Evolutionary conservation across 164 flowering plant species (phyloP).

Genomic region (Annona cherimola): DNA sequence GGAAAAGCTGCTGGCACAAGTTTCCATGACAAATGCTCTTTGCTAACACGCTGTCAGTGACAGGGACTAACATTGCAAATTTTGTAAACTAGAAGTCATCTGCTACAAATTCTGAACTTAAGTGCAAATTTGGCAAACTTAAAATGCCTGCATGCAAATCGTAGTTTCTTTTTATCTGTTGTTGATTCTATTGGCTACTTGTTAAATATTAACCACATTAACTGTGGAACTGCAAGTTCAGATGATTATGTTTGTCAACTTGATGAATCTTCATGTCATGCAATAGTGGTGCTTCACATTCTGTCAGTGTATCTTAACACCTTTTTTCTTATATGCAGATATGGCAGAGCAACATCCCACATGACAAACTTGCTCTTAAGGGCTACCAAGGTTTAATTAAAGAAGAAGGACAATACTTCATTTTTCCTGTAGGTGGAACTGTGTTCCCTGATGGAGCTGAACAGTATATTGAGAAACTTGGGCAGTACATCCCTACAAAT

Average conservation of each 20-base stretch:
- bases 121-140: no score
- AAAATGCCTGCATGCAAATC: no score
- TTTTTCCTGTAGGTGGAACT: constrained; percentile 98
- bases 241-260: neutral
- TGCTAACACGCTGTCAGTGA: no score
- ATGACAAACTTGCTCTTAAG: constrained; percentile 90
- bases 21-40: no score
- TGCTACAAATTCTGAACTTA: no score
- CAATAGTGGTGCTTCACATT: neutral
- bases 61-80: no score
- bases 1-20: no score
- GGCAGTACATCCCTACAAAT: constrained; percentile 70
- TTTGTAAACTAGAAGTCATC: no score
- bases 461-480: constrained; percentile 81
- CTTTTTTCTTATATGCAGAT: constrained; percentile 43
- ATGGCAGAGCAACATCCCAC: constrained; percentile 96
- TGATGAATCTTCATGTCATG: no score
- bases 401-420: constrained; percentile 69
- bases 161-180: no score
- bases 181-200: no score
- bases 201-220: no score
- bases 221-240: neutral
- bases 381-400: constrained; percentile 99
- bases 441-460: constrained; percentile 97
- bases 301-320: neutral